These are phyloP conservation scores for Monosporascus sp. DNA, from an alignment of 2,329 filamentous ascomycete genomes.

Conservation along the genomic window DNA sequence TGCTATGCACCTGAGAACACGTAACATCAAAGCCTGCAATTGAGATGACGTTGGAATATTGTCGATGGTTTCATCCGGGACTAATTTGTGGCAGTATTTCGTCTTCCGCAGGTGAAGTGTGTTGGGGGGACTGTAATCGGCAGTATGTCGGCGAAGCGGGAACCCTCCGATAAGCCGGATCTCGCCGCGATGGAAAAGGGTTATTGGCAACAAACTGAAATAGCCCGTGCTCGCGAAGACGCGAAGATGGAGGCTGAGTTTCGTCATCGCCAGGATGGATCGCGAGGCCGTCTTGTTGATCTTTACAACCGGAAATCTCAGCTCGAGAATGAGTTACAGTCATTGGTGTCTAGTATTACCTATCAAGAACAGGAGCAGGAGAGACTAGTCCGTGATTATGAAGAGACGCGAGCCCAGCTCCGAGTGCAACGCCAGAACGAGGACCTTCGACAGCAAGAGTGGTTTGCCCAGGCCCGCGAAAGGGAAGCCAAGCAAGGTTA, in stretches of 20 bases:
- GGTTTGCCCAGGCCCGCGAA: slow-evolving; percentile 15
- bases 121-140: slow-evolving; percentile 2
- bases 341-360: slow-evolving; percentile 14
- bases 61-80: no score
- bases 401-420: slow-evolving; percentile 10
- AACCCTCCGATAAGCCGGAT: slow-evolving; percentile 11
- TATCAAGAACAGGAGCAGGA: slow-evolving; percentile 19
- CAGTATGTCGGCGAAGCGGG: slow-evolving; percentile 18
- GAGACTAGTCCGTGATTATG: slow-evolving; percentile 16
- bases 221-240: slow-evolving; percentile 19
- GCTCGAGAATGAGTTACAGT: slow-evolving; percentile 16
- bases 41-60: no score
- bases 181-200: slow-evolving; percentile 17
- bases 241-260: slow-evolving; percentile 15
- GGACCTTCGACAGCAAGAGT: slow-evolving; percentile 16
- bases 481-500: slow-evolving; percentile 12
- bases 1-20: no score
- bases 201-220: slow-evolving; percentile 17
- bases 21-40: no score
- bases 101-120: neutral
- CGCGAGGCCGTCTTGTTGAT: slow-evolving; percentile 13
- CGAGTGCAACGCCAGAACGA: slow-evolving; percentile 16
- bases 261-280: slow-evolving; percentile 11
- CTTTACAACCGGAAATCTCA: slow-evolving; percentile 17
- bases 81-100: no score